phyloP scores from a whole-genome alignment of 2,329 filamentous ascomycete genomes.

The Pyrenophora graminea region DNA sequence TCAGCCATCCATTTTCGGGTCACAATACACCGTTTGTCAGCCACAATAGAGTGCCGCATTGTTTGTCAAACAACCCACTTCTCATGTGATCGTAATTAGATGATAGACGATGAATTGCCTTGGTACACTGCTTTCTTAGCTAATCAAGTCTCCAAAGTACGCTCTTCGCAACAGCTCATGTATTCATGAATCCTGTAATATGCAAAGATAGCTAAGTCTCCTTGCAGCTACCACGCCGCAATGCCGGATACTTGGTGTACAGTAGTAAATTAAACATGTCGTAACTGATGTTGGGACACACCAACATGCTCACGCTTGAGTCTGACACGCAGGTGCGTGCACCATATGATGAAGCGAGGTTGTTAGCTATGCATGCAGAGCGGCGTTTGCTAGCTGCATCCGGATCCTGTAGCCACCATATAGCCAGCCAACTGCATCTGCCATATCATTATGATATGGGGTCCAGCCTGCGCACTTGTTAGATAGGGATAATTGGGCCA shows the following conservation, averaged over 20 bases:
- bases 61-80: too few relatives aligned
- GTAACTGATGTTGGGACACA: background rate
- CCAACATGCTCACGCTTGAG: background rate
- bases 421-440: slow-evolving; percentile 43
- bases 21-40: background rate
- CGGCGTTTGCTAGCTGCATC: slow-evolving; percentile 37
- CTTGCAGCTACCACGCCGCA: slow-evolving; percentile 1
- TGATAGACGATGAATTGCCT: background rate
- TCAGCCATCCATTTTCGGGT: background rate
- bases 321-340: slow-evolving; percentile 9
- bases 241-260: background rate
- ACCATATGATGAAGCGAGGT: slow-evolving; percentile 11
- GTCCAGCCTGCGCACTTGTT: slow-evolving; percentile 31
- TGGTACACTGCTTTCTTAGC: too few relatives aligned
- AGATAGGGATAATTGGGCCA: background rate
- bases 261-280: background rate
- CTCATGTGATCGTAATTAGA: too few relatives aligned
- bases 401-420: slow-evolving; percentile 41
- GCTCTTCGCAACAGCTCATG: too few relatives aligned
- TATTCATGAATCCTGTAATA: too few relatives aligned
- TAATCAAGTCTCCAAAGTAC: too few relatives aligned
- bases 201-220: background rate
- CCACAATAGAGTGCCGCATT: slow-evolving; percentile 2
- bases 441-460: slow-evolving; percentile 43
- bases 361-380: slow-evolving; percentile 24